A percentile compares a stretch with the other conserved stretches of the same genome.
Evolutionary conservation across 2,329 filamentous ascomycete species (phyloP).

Genomic region (Mycosphaerelloides madeirae): DNA sequence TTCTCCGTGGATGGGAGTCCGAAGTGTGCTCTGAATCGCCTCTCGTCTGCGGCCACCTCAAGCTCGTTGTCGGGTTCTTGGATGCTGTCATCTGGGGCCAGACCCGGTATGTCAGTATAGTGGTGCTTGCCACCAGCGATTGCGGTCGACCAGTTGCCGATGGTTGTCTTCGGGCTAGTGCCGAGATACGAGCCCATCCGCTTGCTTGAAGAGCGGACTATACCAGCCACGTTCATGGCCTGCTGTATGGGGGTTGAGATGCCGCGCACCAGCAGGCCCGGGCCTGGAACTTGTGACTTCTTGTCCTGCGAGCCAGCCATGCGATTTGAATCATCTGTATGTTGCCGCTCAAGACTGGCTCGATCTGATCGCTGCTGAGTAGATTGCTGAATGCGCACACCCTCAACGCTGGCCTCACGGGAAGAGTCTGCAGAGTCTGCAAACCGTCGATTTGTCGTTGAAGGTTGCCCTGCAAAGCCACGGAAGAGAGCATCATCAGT

Average conservation of each 20-base stretch:
- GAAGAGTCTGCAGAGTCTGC: slow-evolving; percentile 36
- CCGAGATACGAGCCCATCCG: slow-evolving; percentile 64
- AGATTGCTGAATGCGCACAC: background rate
- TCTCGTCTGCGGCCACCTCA: slow-evolving; percentile 50
- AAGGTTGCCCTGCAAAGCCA: slow-evolving; percentile 17
- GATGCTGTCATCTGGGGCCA: slow-evolving; percentile 59
- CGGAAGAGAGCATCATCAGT: slow-evolving; percentile 83
- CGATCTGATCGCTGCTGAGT: background rate
- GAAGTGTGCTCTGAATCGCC: slow-evolving; percentile 83
- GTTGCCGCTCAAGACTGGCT: slow-evolving; percentile 9
- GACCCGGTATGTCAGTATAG: slow-evolving; percentile 69
- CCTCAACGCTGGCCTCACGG: slow-evolving; percentile 22
- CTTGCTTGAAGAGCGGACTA: slow-evolving; percentile 59
- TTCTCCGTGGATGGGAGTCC: slow-evolving; percentile 78
- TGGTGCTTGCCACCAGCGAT: slow-evolving; percentile 88
- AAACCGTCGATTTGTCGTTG: slow-evolving; percentile 24
- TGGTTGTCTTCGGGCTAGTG: slow-evolving; percentile 90
- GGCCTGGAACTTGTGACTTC: slow-evolving; percentile 4
- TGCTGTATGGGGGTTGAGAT: slow-evolving; percentile 20
- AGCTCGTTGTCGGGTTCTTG: slow-evolving; percentile 54
- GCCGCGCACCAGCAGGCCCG: slow-evolving; percentile 15
- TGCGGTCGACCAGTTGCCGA: slow-evolving; percentile 96
- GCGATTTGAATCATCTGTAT: slow-evolving; percentile 14
- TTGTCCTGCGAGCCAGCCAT: slow-evolving; percentile 10
- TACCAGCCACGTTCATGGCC: slow-evolving; percentile 18